Evolutionary conservation across 805 yeast species (phyloP).

Genomic region (Blastobotrys muscicola): DNA sequence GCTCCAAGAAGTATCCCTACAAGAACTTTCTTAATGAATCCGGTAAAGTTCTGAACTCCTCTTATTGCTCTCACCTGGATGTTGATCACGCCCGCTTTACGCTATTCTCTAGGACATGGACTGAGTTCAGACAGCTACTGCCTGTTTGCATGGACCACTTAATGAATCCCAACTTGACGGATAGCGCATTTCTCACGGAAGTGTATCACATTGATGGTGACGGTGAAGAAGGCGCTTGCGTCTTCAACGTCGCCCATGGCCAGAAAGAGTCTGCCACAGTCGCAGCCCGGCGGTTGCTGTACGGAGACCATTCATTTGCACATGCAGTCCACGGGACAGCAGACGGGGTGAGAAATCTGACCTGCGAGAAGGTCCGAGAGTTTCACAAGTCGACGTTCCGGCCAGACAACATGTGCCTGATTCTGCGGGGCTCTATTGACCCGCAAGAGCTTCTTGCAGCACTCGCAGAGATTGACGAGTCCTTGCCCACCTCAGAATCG

Average conservation of each 20-base stretch:
- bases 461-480: slow-evolving; percentile 56
- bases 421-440: slow-evolving; percentile 76
- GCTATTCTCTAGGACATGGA: slow-evolving; percentile 89
- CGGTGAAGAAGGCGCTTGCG: slow-evolving; percentile 91
- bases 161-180: slow-evolving; percentile 74
- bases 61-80: slow-evolving; percentile 95
- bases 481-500: too few relatives aligned
- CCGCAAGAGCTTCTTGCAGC: slow-evolving; percentile 56
- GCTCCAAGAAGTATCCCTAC: slow-evolving; percentile 79
- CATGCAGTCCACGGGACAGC: too few relatives aligned
- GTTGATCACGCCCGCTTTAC: slow-evolving; percentile 95
- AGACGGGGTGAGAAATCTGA: slow-evolving; percentile 59
- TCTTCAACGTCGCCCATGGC: too few relatives aligned
- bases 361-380: slow-evolving; percentile 61
- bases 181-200: slow-evolving; percentile 86
- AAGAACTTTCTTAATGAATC: slow-evolving; percentile 83
- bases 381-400: slow-evolving; percentile 68
- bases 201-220: slow-evolving; percentile 90
- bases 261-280: too few relatives aligned
- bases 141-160: slow-evolving; percentile 90
- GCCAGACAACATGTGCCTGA: slow-evolving; percentile 74
- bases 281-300: slow-evolving; percentile 25
- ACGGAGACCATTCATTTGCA: too few relatives aligned
- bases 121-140: slow-evolving; percentile 71
- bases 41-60: slow-evolving; percentile 74